Percentiles rank a stretch among this genome's conserved stretches.
These are phyloP conservation scores for Flaveria linearis DNA, from an alignment of 129 eudicot species.

Conservation along the genomic window DNA sequence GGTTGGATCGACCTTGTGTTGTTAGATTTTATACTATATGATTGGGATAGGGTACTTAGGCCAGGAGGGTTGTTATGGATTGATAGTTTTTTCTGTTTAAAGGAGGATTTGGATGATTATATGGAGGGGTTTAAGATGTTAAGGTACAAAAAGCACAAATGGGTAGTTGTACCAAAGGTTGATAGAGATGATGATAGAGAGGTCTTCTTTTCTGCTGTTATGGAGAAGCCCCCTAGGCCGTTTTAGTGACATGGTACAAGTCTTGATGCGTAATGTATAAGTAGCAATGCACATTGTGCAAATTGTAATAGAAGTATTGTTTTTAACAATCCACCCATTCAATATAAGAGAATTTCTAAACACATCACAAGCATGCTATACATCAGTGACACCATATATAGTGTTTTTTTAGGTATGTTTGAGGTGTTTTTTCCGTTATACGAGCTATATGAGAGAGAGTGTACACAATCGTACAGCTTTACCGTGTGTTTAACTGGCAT, in stretches of 20 bases:
- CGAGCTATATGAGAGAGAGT: too few species aligned
- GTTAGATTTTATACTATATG: conserved; percentile 62
- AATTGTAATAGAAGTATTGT: not conserved
- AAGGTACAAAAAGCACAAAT: conserved; percentile 63
- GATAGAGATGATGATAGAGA: conserved; percentile 61
- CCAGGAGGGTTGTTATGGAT: conserved; percentile 83
- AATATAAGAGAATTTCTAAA: not conserved
- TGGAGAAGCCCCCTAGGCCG: conserved; percentile 76
- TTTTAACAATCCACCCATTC: not conserved
- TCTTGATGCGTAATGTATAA: conserved; percentile 9
- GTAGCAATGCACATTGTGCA: not conserved
- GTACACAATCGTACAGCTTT: too few species aligned
- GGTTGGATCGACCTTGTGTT: conserved; percentile 77
- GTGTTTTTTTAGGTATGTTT: too few species aligned
- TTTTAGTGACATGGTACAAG: conserved; percentile 32
- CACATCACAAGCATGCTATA: too few species aligned
- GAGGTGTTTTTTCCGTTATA: too few species aligned
- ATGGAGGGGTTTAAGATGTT: conserved; percentile 54
- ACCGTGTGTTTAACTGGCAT: too few species aligned
- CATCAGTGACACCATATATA: too few species aligned
- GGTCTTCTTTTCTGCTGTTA: conserved; percentile 72
- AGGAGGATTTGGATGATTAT: conserved; percentile 67
- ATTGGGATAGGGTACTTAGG: conserved; percentile 80
- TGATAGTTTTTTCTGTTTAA: conserved; percentile 71
- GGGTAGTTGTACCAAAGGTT: conserved; percentile 66